phyloP scores from a whole-genome alignment of 2,329 filamentous ascomycete species.

The Penicillium sp. region DNA sequence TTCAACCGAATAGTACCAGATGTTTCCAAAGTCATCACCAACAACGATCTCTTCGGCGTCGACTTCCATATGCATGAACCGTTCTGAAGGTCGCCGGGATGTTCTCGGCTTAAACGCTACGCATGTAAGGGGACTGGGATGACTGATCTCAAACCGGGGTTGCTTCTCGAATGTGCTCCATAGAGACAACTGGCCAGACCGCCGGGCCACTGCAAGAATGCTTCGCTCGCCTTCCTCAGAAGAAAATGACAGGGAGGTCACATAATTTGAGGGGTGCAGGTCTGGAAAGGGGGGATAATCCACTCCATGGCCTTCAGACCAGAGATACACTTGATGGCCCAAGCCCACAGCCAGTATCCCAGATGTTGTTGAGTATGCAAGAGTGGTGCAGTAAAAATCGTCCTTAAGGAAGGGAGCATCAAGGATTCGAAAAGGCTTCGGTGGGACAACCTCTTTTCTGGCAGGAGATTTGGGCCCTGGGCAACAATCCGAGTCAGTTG shows the following conservation, averaged over 20 bases:
- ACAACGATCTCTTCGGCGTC: slow-evolving; percentile 80
- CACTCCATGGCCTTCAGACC: slow-evolving; percentile 75
- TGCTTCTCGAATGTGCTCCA: slow-evolving; percentile 67
- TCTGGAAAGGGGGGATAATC: slow-evolving; percentile 57
- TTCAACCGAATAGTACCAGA: slow-evolving; percentile 88
- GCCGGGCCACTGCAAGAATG: slow-evolving; percentile 81
- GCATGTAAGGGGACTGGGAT: slow-evolving; percentile 71
- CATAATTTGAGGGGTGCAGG: slow-evolving; percentile 48
- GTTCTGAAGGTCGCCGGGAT: slow-evolving; percentile 50
- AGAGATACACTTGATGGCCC: slow-evolving; percentile 75
- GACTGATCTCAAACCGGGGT: slow-evolving; percentile 71
- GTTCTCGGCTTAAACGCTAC: slow-evolving; percentile 73
- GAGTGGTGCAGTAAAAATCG: slow-evolving; percentile 90
- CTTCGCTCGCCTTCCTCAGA: slow-evolving; percentile 70
- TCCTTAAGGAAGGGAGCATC: slow-evolving; percentile 87
- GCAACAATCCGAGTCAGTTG: slow-evolving; percentile 18
- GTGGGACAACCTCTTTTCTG: slow-evolving; percentile 55
- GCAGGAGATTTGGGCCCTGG: slow-evolving; percentile 22
- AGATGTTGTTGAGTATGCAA: slow-evolving; percentile 76
- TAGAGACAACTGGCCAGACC: slow-evolving; percentile 70
- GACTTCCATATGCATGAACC: slow-evolving; percentile 51
- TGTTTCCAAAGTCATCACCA: slow-evolving; percentile 75
- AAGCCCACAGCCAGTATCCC: slow-evolving; percentile 81
- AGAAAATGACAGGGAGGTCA: slow-evolving; percentile 90
- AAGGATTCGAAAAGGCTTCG: slow-evolving; percentile 78